Percentiles rank a stretch among this genome's conserved stretches.
Evolutionary conservation across 768 basidiomycete species (phyloP).

Genomic region (Naganishia randhawae): DNA sequence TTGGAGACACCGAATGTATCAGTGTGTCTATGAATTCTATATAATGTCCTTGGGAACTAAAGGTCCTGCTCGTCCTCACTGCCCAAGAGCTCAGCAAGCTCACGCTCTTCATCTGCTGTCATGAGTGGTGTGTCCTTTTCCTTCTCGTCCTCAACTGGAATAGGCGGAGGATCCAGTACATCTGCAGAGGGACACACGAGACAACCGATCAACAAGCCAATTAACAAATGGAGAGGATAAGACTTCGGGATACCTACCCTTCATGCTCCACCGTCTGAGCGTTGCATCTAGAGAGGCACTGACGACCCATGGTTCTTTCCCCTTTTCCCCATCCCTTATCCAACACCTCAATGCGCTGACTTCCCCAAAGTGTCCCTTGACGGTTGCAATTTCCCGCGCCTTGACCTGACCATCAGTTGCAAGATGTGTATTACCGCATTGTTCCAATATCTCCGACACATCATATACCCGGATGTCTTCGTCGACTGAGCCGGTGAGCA

Average conservation of each 20-base stretch:
- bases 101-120: conserved; percentile 85
- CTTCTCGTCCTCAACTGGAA: conserved; percentile 35
- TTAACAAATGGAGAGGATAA: not conserved
- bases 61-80: conserved; percentile 15
- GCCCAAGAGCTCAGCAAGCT: conserved; percentile 73
- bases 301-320: conserved; percentile 74
- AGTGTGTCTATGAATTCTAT: not conserved
- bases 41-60: not conserved
- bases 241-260: conserved; percentile 56
- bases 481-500: conserved; percentile 72
- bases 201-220: not conserved
- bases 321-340: conserved; percentile 57
- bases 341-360: conserved; percentile 72
- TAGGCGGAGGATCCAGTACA: conserved; percentile 40
- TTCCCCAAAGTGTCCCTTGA: conserved; percentile 89
- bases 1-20: not conserved
- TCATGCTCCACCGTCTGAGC: conserved; percentile 74
- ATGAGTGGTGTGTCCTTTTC: conserved; percentile 53
- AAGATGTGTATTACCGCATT: conserved; percentile 53
- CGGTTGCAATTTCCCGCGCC: conserved; percentile 33
- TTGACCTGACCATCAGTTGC: not conserved
- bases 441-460: conserved; percentile 63
- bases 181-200: conserved; percentile 7
- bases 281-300: conserved; percentile 83
- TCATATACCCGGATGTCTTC: conserved; percentile 80